These are phyloP conservation scores for Globisporangium acanthophoron DNA, from an alignment of 352 stramenopile species.

Conservation along the genomic window DNA sequence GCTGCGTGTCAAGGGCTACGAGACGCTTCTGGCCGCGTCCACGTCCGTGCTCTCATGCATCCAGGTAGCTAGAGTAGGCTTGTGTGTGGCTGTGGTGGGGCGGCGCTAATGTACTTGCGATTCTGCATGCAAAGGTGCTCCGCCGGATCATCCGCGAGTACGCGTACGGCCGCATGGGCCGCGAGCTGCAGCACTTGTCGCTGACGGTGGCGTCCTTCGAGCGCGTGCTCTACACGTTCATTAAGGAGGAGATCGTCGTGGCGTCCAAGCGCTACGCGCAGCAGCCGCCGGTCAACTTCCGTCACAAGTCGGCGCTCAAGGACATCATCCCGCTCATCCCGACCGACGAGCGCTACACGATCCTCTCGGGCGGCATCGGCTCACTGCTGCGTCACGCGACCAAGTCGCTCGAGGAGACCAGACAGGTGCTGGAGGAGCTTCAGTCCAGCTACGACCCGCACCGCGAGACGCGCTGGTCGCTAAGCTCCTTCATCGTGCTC, in stretches of 20 bases:
- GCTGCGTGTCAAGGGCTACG: constrained; percentile 66
- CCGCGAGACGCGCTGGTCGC: constrained; percentile 82
- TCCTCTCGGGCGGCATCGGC: constrained; percentile 69
- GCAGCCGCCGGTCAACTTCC: constrained; percentile 60
- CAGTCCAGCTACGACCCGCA: constrained; percentile 80
- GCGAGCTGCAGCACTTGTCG: constrained; percentile 82
- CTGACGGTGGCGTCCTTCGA: constrained; percentile 83
- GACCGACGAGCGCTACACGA: constrained; percentile 74
- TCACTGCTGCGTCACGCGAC: constrained; percentile 79
- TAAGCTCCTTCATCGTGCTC: constrained; percentile 57
- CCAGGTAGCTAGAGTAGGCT: constrained; percentile 15
- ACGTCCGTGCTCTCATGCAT: constrained; percentile 75
- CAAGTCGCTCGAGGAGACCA: constrained; percentile 77
- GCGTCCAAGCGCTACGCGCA: constrained; percentile 59
- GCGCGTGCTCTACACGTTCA: constrained; percentile 83
- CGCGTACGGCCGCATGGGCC: constrained; percentile 71
- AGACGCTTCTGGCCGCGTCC: constrained; percentile 62
- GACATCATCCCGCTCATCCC: constrained; percentile 87
- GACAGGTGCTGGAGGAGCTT: constrained; percentile 71
- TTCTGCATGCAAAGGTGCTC: constrained; percentile 28
- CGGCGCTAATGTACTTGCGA: not conserved
- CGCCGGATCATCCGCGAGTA: constrained; percentile 85
- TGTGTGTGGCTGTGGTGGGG: not conserved
- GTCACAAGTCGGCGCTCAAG: constrained; percentile 77
- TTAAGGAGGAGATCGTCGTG: constrained; percentile 85